Base-by-base conservation (phyloP, 1,284 basidiomycete species). In the Agaricales sp. region DNA sequence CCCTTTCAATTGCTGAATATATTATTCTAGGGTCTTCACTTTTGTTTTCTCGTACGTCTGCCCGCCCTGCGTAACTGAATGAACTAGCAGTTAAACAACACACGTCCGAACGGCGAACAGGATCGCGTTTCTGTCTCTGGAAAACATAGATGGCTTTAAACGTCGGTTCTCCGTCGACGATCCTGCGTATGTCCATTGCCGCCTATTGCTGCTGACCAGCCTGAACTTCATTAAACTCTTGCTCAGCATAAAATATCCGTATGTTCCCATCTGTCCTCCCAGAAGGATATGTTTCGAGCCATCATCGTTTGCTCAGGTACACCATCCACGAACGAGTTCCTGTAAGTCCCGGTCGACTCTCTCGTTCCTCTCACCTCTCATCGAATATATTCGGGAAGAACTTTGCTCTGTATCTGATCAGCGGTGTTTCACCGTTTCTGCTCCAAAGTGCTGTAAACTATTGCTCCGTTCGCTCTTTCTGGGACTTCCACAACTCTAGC, bases 301-400 rank as follows among this genome's bases (percentile, higher is more conserved):
- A 51, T 57, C 26, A 60, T 47, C 47, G 47, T 47, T 67, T 71
- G 43, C 66, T 69, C 55, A 87, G 92, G 2, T 90, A 75, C 67
- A 82, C 92, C 1, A 71, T 78, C 3, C 75, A 88, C 46, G 92
- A 98, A 67, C 82, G 93, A 30, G 81, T 98, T 2, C 88, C 92
- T 0, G 83, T 87, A 50, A 57, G 71, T 67, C 58, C 19, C 21
- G 8, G 1, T 35, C 4, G 3, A n/a, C 24, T 24, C 20, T 45
- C 13, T 21, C 21, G 44, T 45, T 8, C 12, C 44, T 6, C 30
- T 30, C 41, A 23, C n/a, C n/a, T n/a, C n/a, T n/a, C n/a, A n/a
- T n/a, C n/a, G n/a, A 46, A 24, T 14, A 19, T 43, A 47, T 19
- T 38, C 38, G 43, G 4, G 20, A 52, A 82, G 78, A 67, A 72